Evolutionary conservation across 805 yeast genomes (phyloP), one percentile per base, ranked within the genome.

Genomic region (Grigorovia yakushimaensis): DNA sequence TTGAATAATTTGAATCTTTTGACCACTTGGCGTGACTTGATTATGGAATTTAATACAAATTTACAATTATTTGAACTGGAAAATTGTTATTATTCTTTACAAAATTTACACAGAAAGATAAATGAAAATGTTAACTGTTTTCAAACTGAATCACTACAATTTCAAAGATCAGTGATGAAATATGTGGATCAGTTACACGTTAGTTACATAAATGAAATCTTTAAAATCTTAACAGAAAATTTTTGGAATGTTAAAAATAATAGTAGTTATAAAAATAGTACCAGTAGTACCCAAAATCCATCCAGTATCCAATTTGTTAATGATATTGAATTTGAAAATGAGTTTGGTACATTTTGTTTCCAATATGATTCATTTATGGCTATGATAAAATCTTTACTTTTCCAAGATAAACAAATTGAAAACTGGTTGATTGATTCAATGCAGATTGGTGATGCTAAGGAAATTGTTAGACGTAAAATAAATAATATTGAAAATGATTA

Each of bases 31-130:
- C 46, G 61, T 2, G 53, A 49, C 19, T 49, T 62, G 15, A 44
- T 64, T 17, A 43, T 52, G 41, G 68, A 64, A 46, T 56, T 62
- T 27, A 58, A 58, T 20, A 54, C 63, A 5, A 62, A 62, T 49
- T 52, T 57, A 19, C 58, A 58, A 23, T 44, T 53, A 35, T 35
- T 52, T 18, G 67, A 62, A 46, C 51, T 62, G n/a, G 66, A 62
- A 43, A 62, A 61, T 49, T 62, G 66, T 44, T 64, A 59, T 45
- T 57, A 60, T 47, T 61, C 67, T 2, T 47, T 64, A 35, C 51
- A 57, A 36, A 52, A 55, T 9, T 39, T 64, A 40, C 55, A 57
- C 18, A 59, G 52, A 40, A 61, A 56, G 44, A 41, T 62, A 9
- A 48, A 50, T 22, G 45, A 49, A 15, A 53, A 52, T 20, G 51